Evolutionary conservation across 2,329 filamentous ascomycete species (phyloP).

Genomic region (Alternaria triticina): DNA sequence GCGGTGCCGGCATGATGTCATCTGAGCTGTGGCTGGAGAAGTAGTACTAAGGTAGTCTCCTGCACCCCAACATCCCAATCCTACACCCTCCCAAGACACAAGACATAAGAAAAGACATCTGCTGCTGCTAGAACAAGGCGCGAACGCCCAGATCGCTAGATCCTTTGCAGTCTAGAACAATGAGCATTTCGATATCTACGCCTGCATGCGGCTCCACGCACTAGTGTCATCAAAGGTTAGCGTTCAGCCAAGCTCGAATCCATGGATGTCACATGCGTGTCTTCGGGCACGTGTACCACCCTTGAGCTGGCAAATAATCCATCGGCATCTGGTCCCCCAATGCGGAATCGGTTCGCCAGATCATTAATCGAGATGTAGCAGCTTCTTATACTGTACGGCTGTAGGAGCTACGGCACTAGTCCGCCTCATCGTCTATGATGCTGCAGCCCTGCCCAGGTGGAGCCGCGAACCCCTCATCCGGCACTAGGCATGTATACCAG

Average conservation of each 20-base stretch:
- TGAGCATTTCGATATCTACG: not conserved
- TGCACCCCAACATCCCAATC: not conserved
- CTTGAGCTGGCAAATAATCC: not conserved
- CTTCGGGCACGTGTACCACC: not conserved
- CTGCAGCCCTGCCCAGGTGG: no score
- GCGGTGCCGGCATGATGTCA: not conserved
- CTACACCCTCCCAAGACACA: not conserved
- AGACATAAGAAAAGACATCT: not conserved
- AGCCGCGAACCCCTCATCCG: no score
- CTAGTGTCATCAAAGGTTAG: not conserved
- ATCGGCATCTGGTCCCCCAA: no score
- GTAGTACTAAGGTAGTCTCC: not conserved
- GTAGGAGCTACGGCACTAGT: no score
- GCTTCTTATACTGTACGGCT: no score
- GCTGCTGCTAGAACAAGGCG: not conserved
- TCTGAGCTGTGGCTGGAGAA: not conserved
- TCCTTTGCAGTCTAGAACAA: not conserved
- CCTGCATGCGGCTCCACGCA: not conserved
- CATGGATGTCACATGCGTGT: not conserved
- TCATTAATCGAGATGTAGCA: no score
- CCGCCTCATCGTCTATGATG: no score
- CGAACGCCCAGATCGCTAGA: not conserved
- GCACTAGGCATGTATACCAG: no score
- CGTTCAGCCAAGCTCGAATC: not conserved
- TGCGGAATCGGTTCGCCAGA: no score